Evolutionary conservation across 2,329 filamentous ascomycete genomes (phyloP), one percentile per base, ranked within the genome.

Genomic region (Aspergillus oerlinghausenensis): DNA sequence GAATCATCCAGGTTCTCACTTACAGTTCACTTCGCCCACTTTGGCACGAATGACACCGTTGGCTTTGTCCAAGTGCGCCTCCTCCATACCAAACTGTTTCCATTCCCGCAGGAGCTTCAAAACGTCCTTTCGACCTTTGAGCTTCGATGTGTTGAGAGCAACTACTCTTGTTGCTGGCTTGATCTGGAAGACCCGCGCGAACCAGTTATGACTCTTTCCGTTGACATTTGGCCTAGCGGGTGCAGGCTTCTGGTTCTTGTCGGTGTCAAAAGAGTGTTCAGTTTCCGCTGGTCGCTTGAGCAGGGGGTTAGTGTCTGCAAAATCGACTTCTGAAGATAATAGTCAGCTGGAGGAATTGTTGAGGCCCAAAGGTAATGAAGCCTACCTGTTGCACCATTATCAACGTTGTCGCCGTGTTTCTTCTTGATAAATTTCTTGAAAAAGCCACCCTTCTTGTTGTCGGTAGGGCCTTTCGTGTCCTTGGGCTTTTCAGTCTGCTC

Each of bases 121-220:
- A 21, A 96, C 80, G 67, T 96, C 92, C 67, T 89, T 88, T 47
- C 91, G 85, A 47, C 88, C 88, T 58, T 86, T 84, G n/a, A 82
- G 81, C 64, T 88, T 88, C 4, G 88, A 84, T 25, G 91, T 81
- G 3, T 81, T 82, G 70, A 97, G 87, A 70, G 91, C 94, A 17
- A 97, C 74, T 28, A 89, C 82, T 61, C 85, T 84, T 17, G 80
- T 87, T 0, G 88, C 89, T 1, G 93, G 93, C 71, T 94, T 96
- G 69, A 97, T 88, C 55, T 91, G 86, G 77, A 97, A 90, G 49
- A 97, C 84, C 17, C 90, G 88, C 29, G 90, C 88, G 53, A 97
- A 83, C 92, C 93, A 97, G 64, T 88, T 96, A 67, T 91, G 87
- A 69, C 86, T 87, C 48, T 65, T 56, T 51, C 65, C 35, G 55